Evolutionary conservation across 495 filamentous ascomycete genomes (phyloP).

Genomic region (Barbatosphaeria neglecta): DNA sequence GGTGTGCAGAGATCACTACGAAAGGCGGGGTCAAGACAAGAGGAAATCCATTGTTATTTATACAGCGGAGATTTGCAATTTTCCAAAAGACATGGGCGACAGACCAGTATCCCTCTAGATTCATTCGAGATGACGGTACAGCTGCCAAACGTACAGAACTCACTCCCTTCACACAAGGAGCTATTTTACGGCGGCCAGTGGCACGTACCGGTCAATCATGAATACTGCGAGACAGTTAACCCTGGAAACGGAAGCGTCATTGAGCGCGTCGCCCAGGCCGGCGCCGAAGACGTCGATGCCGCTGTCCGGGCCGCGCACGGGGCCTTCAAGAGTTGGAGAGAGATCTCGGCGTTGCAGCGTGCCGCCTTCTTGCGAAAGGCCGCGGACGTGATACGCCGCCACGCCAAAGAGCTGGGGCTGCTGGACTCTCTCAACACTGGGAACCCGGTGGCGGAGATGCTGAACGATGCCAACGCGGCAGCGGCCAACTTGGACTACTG

Average conservation of each 20-base stretch:
- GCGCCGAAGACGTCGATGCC: constrained; percentile 51
- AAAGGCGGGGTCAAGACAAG: too few relatives aligned
- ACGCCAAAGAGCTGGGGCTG: constrained; percentile 50
- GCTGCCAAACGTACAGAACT: background rate
- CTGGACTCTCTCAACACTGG: constrained; percentile 75
- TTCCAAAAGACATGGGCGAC: too few relatives aligned
- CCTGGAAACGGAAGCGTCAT: constrained; percentile 11
- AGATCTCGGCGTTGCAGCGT: constrained; percentile 52
- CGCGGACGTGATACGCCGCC: constrained; percentile 62
- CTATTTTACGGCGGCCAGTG: background rate
- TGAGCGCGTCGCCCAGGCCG: constrained; percentile 57
- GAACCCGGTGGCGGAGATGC: constrained; percentile 59
- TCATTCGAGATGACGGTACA: background rate
- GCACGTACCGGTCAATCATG: background rate
- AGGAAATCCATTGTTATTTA: too few relatives aligned
- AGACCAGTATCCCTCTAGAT: too few relatives aligned
- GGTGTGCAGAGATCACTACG: too few relatives aligned
- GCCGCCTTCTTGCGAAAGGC: constrained; percentile 58
- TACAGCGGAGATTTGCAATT: too few relatives aligned
- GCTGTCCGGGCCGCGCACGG: constrained; percentile 65
- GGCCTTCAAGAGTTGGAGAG: constrained; percentile 63
- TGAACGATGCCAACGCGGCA: constrained; percentile 57
- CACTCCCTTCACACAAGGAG: background rate
- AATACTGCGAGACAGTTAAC: constrained; percentile 2
- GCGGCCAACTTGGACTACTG: constrained; percentile 59